A percentile compares a stretch with the other conserved stretches of the same genome.
Conservation (phyloP, 208 protist genomes). For the Leishmania arabica region DNA sequence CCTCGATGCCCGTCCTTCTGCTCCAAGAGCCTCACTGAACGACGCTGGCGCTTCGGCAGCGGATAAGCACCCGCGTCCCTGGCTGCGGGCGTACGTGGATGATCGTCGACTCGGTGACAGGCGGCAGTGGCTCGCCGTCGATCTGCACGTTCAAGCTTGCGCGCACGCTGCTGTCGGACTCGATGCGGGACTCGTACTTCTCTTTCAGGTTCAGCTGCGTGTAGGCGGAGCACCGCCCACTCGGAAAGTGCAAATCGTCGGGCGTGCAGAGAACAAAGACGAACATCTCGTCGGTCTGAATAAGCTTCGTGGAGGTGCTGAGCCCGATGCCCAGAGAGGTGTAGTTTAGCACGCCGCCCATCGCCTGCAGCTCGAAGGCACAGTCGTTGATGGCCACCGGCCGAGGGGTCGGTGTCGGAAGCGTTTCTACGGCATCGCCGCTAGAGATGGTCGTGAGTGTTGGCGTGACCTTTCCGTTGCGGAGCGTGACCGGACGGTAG, state of each 20-base stretch:
- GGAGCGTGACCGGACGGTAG: constrained; percentile 48
- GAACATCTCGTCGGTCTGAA: constrained; percentile 70
- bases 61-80: constrained; percentile 43
- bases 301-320: constrained; percentile 51
- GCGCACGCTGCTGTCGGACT: constrained; percentile 25
- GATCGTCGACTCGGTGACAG: constrained; percentile 61
- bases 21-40: constrained; percentile 24
- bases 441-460: background rate
- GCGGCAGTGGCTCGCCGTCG: constrained; percentile 72
- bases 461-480: constrained; percentile 15
- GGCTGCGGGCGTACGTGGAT: constrained; percentile 46
- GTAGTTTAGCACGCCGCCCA: constrained; percentile 77
- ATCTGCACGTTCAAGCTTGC: constrained; percentile 68
- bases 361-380: constrained; percentile 75
- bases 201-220: constrained; percentile 28
- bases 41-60: constrained; percentile 64
- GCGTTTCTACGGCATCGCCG: background rate
- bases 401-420: constrained; percentile 1
- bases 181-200: constrained; percentile 23
- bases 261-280: constrained; percentile 80
- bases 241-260: constrained; percentile 46
- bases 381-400: constrained; percentile 77
- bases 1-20: background rate
- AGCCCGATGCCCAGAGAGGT: constrained; percentile 55
- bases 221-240: constrained; percentile 31